Conservation (phyloP, 1,284 basidiomycete genomes). For the Irpex sp. region DNA sequence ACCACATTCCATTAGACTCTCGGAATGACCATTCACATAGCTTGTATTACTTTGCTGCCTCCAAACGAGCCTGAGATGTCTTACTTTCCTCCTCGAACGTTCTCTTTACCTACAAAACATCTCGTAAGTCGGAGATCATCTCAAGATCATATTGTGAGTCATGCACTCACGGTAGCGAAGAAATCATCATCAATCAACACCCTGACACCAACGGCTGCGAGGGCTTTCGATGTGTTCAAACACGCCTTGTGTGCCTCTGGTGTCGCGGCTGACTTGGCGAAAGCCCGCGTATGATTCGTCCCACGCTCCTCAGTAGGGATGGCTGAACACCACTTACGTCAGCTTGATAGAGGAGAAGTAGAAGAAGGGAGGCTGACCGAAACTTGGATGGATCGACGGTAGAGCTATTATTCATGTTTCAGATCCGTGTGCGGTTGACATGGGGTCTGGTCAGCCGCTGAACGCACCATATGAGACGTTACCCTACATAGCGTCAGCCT, state of each 20-base stretch:
- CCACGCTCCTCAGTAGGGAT: constrained; percentile 62
- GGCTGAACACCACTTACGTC: constrained; percentile 41
- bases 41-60: not conserved
- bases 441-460: not conserved
- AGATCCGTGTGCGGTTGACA: not conserved
- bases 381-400: constrained; percentile 53
- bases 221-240: constrained; percentile 54
- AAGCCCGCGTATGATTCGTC: constrained; percentile 66
- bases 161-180: constrained; percentile 42
- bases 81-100: constrained; percentile 34
- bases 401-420: constrained; percentile 6
- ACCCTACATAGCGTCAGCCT: constrained; percentile 37
- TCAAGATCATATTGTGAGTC: not conserved
- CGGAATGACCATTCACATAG: not conserved
- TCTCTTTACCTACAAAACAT: constrained; percentile 27
- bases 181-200: constrained; percentile 55
- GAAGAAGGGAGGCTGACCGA: constrained; percentile 36
- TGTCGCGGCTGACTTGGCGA: constrained; percentile 57
- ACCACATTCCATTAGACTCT: no score
- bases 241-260: constrained; percentile 59
- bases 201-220: constrained; percentile 58
- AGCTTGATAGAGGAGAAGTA: not conserved
- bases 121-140: not conserved
- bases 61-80: not conserved
- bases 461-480: constrained; percentile 60